phyloP scores from a whole-genome alignment of 192 early-diverging fungal genomes.

The Paraglomus brasilianum region DNA sequence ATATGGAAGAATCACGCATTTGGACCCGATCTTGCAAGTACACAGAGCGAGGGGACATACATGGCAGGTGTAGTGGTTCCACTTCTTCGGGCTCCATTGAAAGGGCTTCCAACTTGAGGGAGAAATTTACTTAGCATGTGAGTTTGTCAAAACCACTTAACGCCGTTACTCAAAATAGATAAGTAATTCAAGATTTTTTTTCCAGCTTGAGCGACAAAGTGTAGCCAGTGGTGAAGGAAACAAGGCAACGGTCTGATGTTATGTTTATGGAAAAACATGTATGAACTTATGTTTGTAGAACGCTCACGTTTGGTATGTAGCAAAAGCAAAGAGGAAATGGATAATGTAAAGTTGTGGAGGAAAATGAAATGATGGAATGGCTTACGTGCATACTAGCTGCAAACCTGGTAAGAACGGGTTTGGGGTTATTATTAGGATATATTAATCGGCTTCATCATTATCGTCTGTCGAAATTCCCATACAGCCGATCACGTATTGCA shows the following conservation, averaged over 20 bases:
- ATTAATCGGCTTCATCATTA: too few species aligned
- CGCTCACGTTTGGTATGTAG: background rate
- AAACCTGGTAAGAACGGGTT: background rate
- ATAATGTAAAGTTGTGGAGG: slow-evolving; percentile 1
- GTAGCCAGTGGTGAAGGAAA: background rate
- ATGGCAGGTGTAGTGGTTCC: slow-evolving; percentile 9
- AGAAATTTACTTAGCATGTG: too few species aligned
- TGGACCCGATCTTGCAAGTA: background rate
- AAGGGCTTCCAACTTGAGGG: slow-evolving; percentile 12
- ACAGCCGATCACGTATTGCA: too few species aligned
- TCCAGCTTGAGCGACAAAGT: slow-evolving; percentile 23
- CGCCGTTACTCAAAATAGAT: too few species aligned
- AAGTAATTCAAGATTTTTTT: too few species aligned
- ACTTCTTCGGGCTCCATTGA: slow-evolving; percentile 8
- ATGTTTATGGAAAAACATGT: background rate
- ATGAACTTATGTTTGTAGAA: background rate
- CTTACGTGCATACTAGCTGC: background rate
- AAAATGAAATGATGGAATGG: background rate
- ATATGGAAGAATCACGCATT: slow-evolving; percentile 7
- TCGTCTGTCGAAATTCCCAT: too few species aligned
- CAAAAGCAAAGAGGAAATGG: background rate
- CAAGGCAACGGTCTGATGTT: slow-evolving; percentile 19
- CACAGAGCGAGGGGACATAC: slow-evolving; percentile 12
- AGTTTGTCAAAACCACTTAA: too few species aligned
- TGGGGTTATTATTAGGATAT: background rate